These are phyloP conservation scores for Phyllosticta citribraziliensis DNA, from an alignment of 2,329 filamentous ascomycete species.

Conservation along the genomic window DNA sequence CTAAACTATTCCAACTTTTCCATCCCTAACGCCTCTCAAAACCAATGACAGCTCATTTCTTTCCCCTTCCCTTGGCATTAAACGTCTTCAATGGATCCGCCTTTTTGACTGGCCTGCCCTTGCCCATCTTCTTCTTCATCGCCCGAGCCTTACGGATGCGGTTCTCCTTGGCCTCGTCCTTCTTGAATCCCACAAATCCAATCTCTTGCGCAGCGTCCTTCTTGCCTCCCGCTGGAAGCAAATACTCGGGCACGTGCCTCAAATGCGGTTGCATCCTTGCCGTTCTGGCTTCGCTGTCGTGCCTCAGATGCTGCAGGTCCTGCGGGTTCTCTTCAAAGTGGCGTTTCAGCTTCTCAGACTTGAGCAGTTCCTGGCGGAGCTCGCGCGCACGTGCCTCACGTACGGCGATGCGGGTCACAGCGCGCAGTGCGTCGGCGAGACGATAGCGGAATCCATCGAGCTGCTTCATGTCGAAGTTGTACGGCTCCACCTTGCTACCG, in stretches of 20 bases:
- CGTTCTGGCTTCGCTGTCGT: conserved; percentile 79
- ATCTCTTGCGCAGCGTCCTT: conserved; percentile 57
- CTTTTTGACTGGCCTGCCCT: conserved; percentile 47
- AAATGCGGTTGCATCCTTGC: conserved; percentile 80
- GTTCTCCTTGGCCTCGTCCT: conserved; percentile 32
- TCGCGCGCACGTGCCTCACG: conserved; percentile 84
- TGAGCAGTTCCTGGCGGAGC: conserved; percentile 78
- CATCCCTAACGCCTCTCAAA: background rate
- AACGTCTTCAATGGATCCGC: conserved; percentile 84
- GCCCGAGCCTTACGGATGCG: conserved; percentile 34
- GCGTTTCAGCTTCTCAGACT: conserved; percentile 85
- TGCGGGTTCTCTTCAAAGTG: conserved; percentile 97
- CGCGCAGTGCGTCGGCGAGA: conserved; percentile 81
- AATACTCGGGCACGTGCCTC: conserved; percentile 88
- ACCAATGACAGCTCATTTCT: conserved; percentile 18
- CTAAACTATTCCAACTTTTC: background rate
- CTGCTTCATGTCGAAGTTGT: conserved; percentile 89
- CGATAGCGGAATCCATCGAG: conserved; percentile 92
- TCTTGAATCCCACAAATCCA: conserved; percentile 63
- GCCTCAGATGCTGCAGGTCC: conserved; percentile 75
- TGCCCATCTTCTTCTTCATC: conserved; percentile 33
- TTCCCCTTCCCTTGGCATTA: conserved; percentile 41
- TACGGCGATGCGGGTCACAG: conserved; percentile 81
- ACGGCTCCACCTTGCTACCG: conserved; percentile 75
- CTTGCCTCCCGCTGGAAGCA: conserved; percentile 66